Base-by-base conservation (phyloP, 78 protist genomes). In the Protostelium mycophagum region DNA sequence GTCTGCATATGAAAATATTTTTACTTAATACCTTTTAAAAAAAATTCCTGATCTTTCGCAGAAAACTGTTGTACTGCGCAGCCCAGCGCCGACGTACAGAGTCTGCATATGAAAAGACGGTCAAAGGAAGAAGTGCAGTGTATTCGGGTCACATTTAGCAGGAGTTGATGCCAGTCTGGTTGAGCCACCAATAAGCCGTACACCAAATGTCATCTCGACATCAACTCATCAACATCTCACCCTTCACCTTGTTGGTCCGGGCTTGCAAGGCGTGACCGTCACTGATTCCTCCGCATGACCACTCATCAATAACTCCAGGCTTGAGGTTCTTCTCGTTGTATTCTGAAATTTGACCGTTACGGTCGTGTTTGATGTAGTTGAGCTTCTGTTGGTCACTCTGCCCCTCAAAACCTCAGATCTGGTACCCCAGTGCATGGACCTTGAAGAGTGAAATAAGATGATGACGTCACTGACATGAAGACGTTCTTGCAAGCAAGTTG, bases 391-490 rank as follows among this genome's bases (percentile, higher is more conserved):
- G 31, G 73, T 51, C 73, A 51, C 73, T 51, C 73, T 51, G 5
- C 31, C 16, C 73, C 73, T 51, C 73, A 51, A 51, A 51, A 25
- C 73, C 73, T 16, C 73, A 51, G 73, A 51, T 51, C 31, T 51
- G 73, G 73, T 51, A 51, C n/a, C n/a, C 73, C 73, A 51, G 73
- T 51, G 73, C 73, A 51, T 51, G 73, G 73, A n/a, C n/a, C n/a
- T n/a, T n/a, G n/a, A n/a, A n/a, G n/a, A n/a, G n/a, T n/a, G n/a
- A n/a, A n/a, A n/a, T n/a, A n/a, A n/a, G n/a, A n/a, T n/a, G n/a
- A n/a, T n/a, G n/a, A n/a, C n/a, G n/a, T n/a, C n/a, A n/a, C n/a
- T n/a, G n/a, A 51, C 73, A 51, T 51, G 31, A 5, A 51, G 31
- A 51, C 73, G 73, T 51, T 51, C 73, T 5, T 51, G 73, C 16